These are phyloP conservation scores for Rutstroemia sp. DNA, from an alignment of 2,329 filamentous ascomycete genomes.

Conservation along the genomic window DNA sequence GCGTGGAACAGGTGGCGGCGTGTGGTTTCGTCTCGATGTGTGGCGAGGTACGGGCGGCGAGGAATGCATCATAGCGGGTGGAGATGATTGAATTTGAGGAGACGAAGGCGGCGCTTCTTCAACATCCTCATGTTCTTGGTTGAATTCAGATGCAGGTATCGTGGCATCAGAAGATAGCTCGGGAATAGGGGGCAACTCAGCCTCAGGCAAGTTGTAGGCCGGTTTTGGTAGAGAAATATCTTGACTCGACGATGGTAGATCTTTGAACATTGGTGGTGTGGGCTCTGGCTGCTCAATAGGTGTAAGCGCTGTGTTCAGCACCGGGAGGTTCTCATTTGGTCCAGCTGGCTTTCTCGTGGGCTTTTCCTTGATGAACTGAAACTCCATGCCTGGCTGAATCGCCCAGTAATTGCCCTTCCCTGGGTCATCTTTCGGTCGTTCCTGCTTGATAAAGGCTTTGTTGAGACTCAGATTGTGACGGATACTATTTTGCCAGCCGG, in stretches of 20 bases:
- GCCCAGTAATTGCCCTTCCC: slow-evolving; percentile 98
- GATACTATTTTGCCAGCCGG: slow-evolving; percentile 98
- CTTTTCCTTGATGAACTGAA: slow-evolving; percentile 85
- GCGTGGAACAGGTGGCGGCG: slow-evolving; percentile 64
- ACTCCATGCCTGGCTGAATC: slow-evolving; percentile 84
- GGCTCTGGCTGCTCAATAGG: slow-evolving; percentile 19
- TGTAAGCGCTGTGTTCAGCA: slow-evolving; percentile 19
- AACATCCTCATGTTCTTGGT: slow-evolving; percentile 45
- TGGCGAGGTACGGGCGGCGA: slow-evolving; percentile 74
- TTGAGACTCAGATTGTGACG: slow-evolving; percentile 95
- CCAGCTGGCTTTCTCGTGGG: slow-evolving; percentile 51
- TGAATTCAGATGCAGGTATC: slow-evolving; percentile 60
- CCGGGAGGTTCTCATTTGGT: slow-evolving; percentile 44
- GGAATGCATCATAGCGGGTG: slow-evolving; percentile 69
- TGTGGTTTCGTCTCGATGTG: slow-evolving; percentile 53
- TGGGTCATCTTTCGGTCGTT: slow-evolving; percentile 91
- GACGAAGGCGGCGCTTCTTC: slow-evolving; percentile 23
- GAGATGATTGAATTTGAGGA: slow-evolving; percentile 58
- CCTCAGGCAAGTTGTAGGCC: slow-evolving; percentile 16
- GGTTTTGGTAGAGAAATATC: slow-evolving; percentile 19
- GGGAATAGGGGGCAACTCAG: slow-evolving; percentile 16
- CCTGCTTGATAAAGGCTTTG: slow-evolving; percentile 93
- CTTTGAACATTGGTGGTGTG: slow-evolving; percentile 20
- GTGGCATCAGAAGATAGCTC: slow-evolving; percentile 74
- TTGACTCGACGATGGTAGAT: slow-evolving; percentile 21